phyloP scores from a whole-genome alignment of 1,284 basidiomycete species.

The Apiotrichum porosum region DNA sequence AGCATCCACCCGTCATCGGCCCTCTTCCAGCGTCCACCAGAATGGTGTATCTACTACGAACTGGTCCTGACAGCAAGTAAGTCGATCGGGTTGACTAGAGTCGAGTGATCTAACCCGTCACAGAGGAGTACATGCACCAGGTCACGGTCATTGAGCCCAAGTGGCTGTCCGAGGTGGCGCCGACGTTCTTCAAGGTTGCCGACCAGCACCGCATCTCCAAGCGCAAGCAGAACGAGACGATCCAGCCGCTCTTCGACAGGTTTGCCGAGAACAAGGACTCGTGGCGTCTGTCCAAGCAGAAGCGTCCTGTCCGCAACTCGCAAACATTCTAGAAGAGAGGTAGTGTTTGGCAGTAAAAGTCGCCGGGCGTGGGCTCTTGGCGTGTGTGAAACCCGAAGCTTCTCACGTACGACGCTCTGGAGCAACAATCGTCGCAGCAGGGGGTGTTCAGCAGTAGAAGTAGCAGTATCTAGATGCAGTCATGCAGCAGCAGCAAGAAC shows the following conservation, averaged over 20 bases:
- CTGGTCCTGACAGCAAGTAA: constrained; percentile 65
- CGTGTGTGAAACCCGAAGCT: too few relatives aligned
- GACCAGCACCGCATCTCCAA: constrained; percentile 95
- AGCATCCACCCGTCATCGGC: constrained; percentile 98
- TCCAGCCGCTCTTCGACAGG: constrained; percentile 63
- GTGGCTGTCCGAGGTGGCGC: constrained; percentile 97
- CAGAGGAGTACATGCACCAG: constrained; percentile 87
- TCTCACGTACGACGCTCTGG: too few relatives aligned
- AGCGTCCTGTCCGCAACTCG: constrained; percentile 40
- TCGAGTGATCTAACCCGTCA: too few relatives aligned
- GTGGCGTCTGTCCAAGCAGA: constrained; percentile 48
- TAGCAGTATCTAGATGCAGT: too few relatives aligned
- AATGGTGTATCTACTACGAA: constrained; percentile 74
- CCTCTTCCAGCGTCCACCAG: constrained; percentile 86
- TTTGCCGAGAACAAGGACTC: constrained; percentile 51
- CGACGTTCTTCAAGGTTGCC: constrained; percentile 91
- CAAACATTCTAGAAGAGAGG: constrained; percentile 37
- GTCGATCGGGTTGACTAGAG: constrained; percentile 5
- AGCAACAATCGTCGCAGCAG: too few relatives aligned
- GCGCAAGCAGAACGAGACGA: constrained; percentile 94
- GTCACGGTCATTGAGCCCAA: constrained; percentile 93
- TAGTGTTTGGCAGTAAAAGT: not conserved
- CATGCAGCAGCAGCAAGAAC: too few relatives aligned
- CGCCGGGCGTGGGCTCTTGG: too few relatives aligned
- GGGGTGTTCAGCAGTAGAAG: too few relatives aligned